Conservation (phyloP, 2,329 filamentous ascomycete species). For the Monilinia fructigena region DNA sequence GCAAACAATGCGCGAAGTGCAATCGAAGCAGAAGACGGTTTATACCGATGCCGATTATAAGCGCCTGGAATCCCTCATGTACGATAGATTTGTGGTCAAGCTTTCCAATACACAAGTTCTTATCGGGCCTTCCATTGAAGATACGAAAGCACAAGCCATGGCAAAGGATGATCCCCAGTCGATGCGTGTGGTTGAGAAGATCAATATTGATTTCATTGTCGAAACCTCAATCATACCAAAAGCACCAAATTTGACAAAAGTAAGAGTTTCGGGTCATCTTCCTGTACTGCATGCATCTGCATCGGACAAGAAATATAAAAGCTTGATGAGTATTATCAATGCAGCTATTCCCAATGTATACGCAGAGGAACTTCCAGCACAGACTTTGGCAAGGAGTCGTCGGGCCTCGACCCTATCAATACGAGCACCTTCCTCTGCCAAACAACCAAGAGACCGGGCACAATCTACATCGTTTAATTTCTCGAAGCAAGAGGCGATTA, state of each 20-base stretch:
- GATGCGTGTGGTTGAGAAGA: slow-evolving; percentile 90
- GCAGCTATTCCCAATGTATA: slow-evolving; percentile 87
- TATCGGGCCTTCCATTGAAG: slow-evolving; percentile 89
- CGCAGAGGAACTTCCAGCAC: slow-evolving; percentile 44
- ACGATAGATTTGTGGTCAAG: slow-evolving; percentile 93
- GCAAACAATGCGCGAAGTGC: slow-evolving; percentile 82
- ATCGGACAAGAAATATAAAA: slow-evolving; percentile 96
- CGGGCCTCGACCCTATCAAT: slow-evolving; percentile 25
- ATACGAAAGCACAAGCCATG: slow-evolving; percentile 78
- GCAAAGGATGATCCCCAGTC: slow-evolving; percentile 65
- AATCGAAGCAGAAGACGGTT: slow-evolving; percentile 82
- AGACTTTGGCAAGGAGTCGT: slow-evolving; percentile 22
- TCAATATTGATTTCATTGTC: slow-evolving; percentile 96
- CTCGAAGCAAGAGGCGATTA: slow-evolving; percentile 68
- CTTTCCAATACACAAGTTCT: slow-evolving; percentile 92
- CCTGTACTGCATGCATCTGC: slow-evolving; percentile 88
- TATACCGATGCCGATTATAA: slow-evolving; percentile 89
- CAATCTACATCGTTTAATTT: slow-evolving; percentile 75
- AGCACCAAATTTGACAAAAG: slow-evolving; percentile 85
- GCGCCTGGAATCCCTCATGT: slow-evolving; percentile 88
- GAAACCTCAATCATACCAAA: slow-evolving; percentile 97
- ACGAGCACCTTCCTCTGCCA: slow-evolving; percentile 38
- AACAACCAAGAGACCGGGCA: slow-evolving; percentile 51
- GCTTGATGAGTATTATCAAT: slow-evolving; percentile 91
- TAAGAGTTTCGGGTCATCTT: slow-evolving; percentile 86